Conservation (phyloP, 176 grass and related monocot genomes). For the Ensete ventricosum region DNA sequence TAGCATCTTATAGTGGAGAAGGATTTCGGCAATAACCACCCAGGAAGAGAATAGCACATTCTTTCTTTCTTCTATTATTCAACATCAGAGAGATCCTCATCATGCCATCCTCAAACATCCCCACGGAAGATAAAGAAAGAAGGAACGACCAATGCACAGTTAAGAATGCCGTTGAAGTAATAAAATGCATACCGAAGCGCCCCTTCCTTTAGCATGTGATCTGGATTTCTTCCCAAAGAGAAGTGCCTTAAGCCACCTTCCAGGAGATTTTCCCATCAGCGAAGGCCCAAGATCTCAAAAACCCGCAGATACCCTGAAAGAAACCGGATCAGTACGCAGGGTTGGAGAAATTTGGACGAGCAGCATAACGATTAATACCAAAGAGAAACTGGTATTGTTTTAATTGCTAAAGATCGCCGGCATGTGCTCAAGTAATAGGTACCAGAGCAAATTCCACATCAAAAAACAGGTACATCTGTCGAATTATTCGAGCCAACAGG, state of each 20-base stretch:
- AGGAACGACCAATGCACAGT: background rate
- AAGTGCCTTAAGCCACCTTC: constrained; percentile 20
- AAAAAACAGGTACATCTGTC: background rate
- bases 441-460: background rate
- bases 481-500: background rate
- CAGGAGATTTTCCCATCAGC: constrained; percentile 24
- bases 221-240: constrained; percentile 25
- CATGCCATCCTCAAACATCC: background rate
- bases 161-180: too few species aligned
- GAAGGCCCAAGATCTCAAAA: background rate
- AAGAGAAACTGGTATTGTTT: too few species aligned
- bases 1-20: background rate
- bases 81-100: too few species aligned
- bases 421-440: too few species aligned
- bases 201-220: constrained; percentile 20
- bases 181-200: constrained; percentile 9
- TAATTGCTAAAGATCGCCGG: background rate
- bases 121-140: background rate
- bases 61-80: too few species aligned
- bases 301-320: background rate
- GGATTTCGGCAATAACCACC: background rate
- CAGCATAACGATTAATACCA: background rate
- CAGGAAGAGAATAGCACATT: too few species aligned
- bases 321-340: background rate
- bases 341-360: too few species aligned